Percentiles rank a stretch among this genome's conserved stretches.
phyloP scores from a whole-genome alignment of 805 yeast genomes.

The Ogataea pini region DNA sequence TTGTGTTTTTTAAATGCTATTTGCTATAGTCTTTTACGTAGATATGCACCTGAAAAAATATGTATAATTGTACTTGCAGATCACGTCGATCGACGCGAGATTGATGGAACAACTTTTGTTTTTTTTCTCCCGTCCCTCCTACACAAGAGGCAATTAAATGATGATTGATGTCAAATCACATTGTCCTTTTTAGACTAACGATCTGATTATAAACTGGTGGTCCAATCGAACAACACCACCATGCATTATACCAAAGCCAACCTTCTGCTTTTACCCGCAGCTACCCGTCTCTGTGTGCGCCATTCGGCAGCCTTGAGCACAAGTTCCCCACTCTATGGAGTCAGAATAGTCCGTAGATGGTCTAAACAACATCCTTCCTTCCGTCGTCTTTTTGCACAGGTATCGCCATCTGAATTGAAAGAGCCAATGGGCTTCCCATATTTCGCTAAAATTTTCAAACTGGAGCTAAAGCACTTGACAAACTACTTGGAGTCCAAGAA shows the following conservation, averaged over 20 bases:
- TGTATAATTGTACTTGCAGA: background rate
- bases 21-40: background rate
- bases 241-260: background rate
- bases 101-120: background rate
- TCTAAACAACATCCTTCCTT: background rate
- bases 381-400: background rate
- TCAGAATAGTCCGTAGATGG: background rate
- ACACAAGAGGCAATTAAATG: too few relatives aligned
- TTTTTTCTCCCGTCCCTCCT: background rate
- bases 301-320: background rate
- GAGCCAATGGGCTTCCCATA: slow-evolving; percentile 29
- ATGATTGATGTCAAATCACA: too few relatives aligned
- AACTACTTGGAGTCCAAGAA: slow-evolving; percentile 13
- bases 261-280: background rate
- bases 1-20: background rate
- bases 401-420: background rate
- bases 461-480: slow-evolving; percentile 21
- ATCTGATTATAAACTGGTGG: background rate
- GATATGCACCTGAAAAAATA: background rate
- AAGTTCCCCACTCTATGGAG: background rate
- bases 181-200: too few relatives aligned
- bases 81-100: background rate
- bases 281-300: background rate
- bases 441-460: slow-evolving; percentile 21
- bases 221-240: background rate